These are phyloP conservation scores for Penicillium waksmanii DNA, from an alignment of 495 filamentous ascomycete species.

Conservation along the genomic window DNA sequence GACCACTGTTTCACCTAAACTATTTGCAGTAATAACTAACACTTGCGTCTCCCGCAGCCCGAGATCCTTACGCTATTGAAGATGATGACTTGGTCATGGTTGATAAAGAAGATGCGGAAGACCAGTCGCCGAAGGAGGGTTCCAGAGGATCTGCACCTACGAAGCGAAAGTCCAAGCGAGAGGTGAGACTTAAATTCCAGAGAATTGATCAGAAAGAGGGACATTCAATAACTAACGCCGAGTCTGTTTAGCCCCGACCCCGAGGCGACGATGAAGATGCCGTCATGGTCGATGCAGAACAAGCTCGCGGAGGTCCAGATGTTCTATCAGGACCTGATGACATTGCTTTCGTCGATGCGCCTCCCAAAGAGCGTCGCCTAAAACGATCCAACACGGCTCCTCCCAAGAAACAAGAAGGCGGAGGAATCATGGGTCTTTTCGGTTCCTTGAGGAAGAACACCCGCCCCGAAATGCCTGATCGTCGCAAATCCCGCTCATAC, in stretches of 20 bases:
- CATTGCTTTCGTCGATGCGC: constrained; percentile 73
- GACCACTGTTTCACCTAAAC: constrained; percentile 5
- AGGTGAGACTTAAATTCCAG: constrained; percentile 30
- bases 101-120: constrained; percentile 49
- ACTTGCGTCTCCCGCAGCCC: constrained; percentile 38
- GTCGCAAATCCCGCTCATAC: constrained; percentile 44
- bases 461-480: constrained; percentile 41
- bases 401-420: constrained; percentile 49
- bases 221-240: background rate
- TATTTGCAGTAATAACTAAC: constrained; percentile 9
- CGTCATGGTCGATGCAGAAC: constrained; percentile 53
- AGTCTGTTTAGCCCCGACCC: constrained; percentile 30
- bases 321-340: constrained; percentile 59
- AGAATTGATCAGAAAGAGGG: background rate
- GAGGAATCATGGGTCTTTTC: constrained; percentile 53
- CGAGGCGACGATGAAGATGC: constrained; percentile 45
- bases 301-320: constrained; percentile 39
- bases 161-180: constrained; percentile 42
- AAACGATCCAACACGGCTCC: constrained; percentile 47
- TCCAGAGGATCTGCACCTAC: constrained; percentile 40
- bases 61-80: constrained; percentile 62
- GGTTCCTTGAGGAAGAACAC: constrained; percentile 46
- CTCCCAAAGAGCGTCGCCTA: constrained; percentile 61
- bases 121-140: constrained; percentile 42
- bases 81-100: constrained; percentile 64